Conservation (phyloP, 352 stramenopile genomes). For the Pythium utonaiense region DNA sequence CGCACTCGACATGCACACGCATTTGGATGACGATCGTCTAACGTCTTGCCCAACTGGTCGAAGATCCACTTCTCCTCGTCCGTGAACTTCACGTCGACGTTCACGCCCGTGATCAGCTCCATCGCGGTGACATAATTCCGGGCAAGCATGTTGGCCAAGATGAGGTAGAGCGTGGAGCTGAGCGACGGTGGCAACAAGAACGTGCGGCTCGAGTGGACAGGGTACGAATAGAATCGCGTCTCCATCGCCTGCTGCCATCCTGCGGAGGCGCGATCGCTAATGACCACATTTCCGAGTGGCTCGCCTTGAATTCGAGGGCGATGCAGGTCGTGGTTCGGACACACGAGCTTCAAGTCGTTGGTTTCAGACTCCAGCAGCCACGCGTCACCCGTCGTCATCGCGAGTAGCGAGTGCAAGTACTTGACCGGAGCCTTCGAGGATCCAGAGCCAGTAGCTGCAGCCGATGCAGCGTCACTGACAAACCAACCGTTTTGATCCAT, state of each 20-base stretch:
- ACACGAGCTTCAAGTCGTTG: slow-evolving; percentile 73
- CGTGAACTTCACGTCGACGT: slow-evolving; percentile 94
- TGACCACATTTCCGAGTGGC: slow-evolving; percentile 75
- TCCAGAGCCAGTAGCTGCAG: not conserved
- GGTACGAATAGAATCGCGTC: slow-evolving; percentile 96
- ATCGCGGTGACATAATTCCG: slow-evolving; percentile 94
- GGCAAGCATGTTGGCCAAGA: slow-evolving; percentile 95
- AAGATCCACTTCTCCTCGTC: slow-evolving; percentile 97
- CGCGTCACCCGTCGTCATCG: slow-evolving; percentile 47
- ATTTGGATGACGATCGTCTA: slow-evolving; percentile 95
- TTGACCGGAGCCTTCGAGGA: slow-evolving; percentile 28
- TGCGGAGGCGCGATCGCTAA: slow-evolving; percentile 72
- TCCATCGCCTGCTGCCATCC: slow-evolving; percentile 89
- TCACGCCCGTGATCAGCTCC: slow-evolving; percentile 94
- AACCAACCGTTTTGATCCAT: slow-evolving; percentile 86
- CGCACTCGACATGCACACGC: slow-evolving; percentile 94
- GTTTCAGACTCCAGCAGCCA: slow-evolving; percentile 78
- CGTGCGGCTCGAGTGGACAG: slow-evolving; percentile 94
- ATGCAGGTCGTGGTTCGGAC: slow-evolving; percentile 82
- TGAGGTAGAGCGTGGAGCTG: slow-evolving; percentile 97
- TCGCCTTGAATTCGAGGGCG: slow-evolving; percentile 67
- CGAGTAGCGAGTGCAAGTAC: slow-evolving; percentile 48
- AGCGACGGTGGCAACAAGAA: slow-evolving; percentile 96
- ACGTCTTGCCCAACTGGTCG: slow-evolving; percentile 92
- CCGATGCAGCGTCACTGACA: slow-evolving; percentile 51